These are phyloP conservation scores for Colletotrichum sp. DNA, from an alignment of 2,329 filamentous ascomycete genomes.

Conservation along the genomic window DNA sequence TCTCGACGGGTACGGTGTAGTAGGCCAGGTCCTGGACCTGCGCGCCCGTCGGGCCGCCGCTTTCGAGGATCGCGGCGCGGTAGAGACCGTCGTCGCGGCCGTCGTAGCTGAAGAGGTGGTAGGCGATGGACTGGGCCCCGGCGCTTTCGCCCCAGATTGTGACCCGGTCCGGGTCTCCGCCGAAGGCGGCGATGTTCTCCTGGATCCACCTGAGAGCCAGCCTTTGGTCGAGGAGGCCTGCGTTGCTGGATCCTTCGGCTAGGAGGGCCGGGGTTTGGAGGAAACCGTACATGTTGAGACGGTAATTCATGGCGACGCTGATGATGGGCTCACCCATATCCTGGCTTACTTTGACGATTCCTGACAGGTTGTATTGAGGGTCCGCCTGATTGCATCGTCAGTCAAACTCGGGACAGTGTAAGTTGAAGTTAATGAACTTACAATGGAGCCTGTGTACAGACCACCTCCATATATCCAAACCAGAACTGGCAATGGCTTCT, in stretches of 20 bases:
- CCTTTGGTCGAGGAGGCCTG: constrained; percentile 55
- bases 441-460: constrained; percentile 51
- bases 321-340: constrained; percentile 58
- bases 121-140: constrained; percentile 43
- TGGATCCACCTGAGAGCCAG: constrained; percentile 55
- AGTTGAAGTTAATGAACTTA: not conserved
- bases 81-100: constrained; percentile 62
- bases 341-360: constrained; percentile 60
- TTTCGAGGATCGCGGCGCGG: constrained; percentile 58
- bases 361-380: constrained; percentile 67
- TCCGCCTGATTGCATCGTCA: constrained; percentile 36
- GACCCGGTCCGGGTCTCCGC: constrained; percentile 50
- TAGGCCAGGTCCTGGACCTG: constrained; percentile 36
- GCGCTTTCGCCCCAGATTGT: constrained; percentile 55
- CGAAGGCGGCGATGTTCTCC: constrained; percentile 58
- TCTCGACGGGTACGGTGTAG: constrained; percentile 37
- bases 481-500: constrained; percentile 42
- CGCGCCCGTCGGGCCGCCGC: constrained; percentile 42
- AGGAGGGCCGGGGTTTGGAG: constrained; percentile 49
- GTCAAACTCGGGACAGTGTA: not conserved
- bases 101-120: constrained; percentile 59
- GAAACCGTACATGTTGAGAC: constrained; percentile 59
- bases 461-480: constrained; percentile 67
- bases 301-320: constrained; percentile 59
- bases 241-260: constrained; percentile 47